phyloP scores from a whole-genome alignment of 2,329 filamentous ascomycete genomes.

The Penicillium palitans region DNA sequence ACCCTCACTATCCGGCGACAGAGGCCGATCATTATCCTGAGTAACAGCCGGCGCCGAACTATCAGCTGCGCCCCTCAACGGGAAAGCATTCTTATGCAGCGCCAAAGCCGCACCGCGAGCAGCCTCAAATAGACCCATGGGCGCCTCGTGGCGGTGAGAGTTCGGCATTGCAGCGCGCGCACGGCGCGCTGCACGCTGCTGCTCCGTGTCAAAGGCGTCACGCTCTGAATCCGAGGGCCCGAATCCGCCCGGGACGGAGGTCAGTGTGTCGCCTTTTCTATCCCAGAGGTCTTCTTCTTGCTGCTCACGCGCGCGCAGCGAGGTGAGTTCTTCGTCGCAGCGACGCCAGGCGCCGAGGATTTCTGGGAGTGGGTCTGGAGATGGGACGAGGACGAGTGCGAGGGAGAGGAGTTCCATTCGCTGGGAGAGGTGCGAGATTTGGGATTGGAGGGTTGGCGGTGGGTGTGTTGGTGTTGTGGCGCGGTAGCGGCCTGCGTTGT shows the following conservation, averaged over 20 bases:
- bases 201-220: conserved; percentile 47
- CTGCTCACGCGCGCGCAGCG: conserved; percentile 55
- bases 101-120: conserved; percentile 52
- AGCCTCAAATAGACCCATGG: conserved; percentile 55
- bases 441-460: conserved; percentile 36
- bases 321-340: conserved; percentile 61
- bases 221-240: conserved; percentile 46
- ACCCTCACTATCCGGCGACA: conserved; percentile 29
- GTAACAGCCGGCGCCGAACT: conserved; percentile 3
- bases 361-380: conserved; percentile 57
- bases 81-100: conserved; percentile 51
- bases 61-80: conserved; percentile 33
- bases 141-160: conserved; percentile 46
- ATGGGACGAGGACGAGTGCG: conserved; percentile 60
- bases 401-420: conserved; percentile 65
- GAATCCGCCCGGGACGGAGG: conserved; percentile 47
- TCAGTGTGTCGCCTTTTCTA: conserved; percentile 50
- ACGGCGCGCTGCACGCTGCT: conserved; percentile 38
- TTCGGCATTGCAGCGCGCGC: conserved; percentile 29
- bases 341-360: conserved; percentile 64
- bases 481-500: conserved; percentile 60
- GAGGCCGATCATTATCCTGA: conserved; percentile 12
- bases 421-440: conserved; percentile 60
- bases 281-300: conserved; percentile 61
- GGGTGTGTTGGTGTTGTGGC: conserved; percentile 30